A percentile compares a stretch with the other conserved stretches of the same genome.
Evolutionary conservation across 1,139 yeast species (phyloP).

Genomic region (Tardiomyces depauwii): DNA sequence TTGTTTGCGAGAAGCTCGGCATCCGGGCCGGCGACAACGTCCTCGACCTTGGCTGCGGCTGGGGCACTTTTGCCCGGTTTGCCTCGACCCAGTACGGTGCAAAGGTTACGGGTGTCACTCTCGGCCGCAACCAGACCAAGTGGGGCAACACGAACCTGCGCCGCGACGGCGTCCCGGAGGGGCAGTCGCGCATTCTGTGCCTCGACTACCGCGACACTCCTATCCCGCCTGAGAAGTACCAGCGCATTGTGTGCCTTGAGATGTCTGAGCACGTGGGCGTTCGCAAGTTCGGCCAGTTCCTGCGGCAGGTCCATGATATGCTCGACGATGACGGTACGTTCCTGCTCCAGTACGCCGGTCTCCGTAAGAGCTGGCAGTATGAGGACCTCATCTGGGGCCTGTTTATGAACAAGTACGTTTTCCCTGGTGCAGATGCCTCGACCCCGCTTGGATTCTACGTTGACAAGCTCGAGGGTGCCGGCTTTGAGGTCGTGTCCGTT

Average conservation of each 20-base stretch:
- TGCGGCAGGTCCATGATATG: slow-evolving; percentile 72
- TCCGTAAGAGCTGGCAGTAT: slow-evolving; percentile 89
- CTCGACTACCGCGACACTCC: slow-evolving; percentile 90
- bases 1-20: slow-evolving; percentile 81
- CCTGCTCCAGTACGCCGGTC: slow-evolving; percentile 81
- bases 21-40: slow-evolving; percentile 60
- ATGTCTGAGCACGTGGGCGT: slow-evolving; percentile 98
- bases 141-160: slow-evolving; percentile 71
- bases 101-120: slow-evolving; percentile 76
- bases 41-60: slow-evolving; percentile 87
- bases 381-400: slow-evolving; percentile 92
- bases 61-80: slow-evolving; percentile 88
- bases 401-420: slow-evolving; percentile 90
- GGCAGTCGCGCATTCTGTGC: slow-evolving; percentile 72
- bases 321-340: slow-evolving; percentile 87
- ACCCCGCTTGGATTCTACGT: slow-evolving; percentile 84
- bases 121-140: slow-evolving; percentile 83
- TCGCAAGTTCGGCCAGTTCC: slow-evolving; percentile 65
- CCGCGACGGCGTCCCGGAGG: slow-evolving; percentile 53
- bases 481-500: slow-evolving; percentile 73
- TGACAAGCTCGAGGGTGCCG: slow-evolving; percentile 67
- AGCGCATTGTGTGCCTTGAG: slow-evolving; percentile 84
- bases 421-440: slow-evolving; percentile 97
- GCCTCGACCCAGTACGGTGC: slow-evolving; percentile 83
- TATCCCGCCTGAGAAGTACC: slow-evolving; percentile 59